Base-by-base conservation (phyloP, 371 early-diverging fungal species). In the Syncephalastrum contaminatum region DNA sequence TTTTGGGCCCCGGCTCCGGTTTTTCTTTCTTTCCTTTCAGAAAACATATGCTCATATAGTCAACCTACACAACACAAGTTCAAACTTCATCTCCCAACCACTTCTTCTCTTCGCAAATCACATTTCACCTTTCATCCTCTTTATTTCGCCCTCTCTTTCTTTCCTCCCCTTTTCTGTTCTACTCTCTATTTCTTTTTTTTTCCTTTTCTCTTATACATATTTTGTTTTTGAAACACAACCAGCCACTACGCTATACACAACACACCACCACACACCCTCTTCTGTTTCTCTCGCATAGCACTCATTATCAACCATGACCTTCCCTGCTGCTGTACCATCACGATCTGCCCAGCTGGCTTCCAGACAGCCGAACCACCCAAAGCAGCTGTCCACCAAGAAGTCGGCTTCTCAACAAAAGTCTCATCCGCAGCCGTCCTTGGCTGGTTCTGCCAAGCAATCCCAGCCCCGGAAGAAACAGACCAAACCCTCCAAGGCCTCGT, bases 381-480 rank as follows among this genome's bases (percentile, higher is more conserved):
- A 27, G 41, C 49, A 20, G 21, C 43, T 36, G 24, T 53, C 54
- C 14, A 41, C 49, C 20, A 50, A 39, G 21, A 43, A 48, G 27
- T 47, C 8, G 21, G 42, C 18, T 36, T 20, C 43, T 19, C 67
- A 67, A 63, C 42, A 19, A 19, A 47, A 20, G 18, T 47, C 25
- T 30, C 36, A 30, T 2, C 10, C 36, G 36, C 36, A 30, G 8
- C 10, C 36, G 36, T 30, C 36, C 2, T 30, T 10, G 36, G 12
- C 65, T 52, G 67, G 67, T 25, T 57, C 64, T 60, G 66, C 64
- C 63, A 52, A 67, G 51, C 63, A 56, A 46, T 47, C 25, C 19
- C 60, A 60, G 21, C 30, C 49, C 14, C 39, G 51, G 27, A 50
- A 48, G 48, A 67, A 64, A 24, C 42, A 50, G 39, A 50, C 42